Conservation (phyloP, 129 eudicot species). For the Chrysanthemum seticuspe region DNA sequence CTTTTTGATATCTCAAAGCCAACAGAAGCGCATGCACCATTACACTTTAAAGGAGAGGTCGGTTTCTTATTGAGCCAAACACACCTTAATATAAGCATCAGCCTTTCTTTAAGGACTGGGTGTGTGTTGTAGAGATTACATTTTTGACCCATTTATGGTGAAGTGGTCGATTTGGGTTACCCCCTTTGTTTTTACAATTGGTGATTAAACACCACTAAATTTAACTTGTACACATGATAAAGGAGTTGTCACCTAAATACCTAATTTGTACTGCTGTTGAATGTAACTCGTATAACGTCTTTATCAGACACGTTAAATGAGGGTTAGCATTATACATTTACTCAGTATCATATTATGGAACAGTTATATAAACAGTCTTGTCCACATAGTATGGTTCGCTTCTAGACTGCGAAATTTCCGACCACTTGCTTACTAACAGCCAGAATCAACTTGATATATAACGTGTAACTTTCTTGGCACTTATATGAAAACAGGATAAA, state of each 20-base stretch:
- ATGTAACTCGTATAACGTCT: not conserved
- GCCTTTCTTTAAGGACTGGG: not conserved
- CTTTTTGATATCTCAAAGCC: not conserved
- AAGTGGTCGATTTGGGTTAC: too few relatives aligned
- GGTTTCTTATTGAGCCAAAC: not conserved
- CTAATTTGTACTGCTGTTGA: not conserved
- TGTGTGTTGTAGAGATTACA: too few relatives aligned
- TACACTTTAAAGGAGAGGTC: too few relatives aligned
- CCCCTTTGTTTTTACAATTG: too few relatives aligned
- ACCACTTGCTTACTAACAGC: slow-evolving; percentile 1
- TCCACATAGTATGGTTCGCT: not conserved
- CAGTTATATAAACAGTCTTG: not conserved
- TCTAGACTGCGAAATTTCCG: not conserved
- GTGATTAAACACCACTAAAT: too few relatives aligned
- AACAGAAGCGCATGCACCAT: not conserved
- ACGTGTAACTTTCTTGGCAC: not conserved
- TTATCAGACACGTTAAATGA: not conserved
- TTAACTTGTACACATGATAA: too few relatives aligned
- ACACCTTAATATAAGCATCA: not conserved
- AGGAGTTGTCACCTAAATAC: not conserved
- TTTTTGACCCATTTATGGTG: too few relatives aligned
- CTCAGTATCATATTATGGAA: not conserved
- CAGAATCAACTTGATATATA: not conserved
- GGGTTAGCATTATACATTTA: not conserved
- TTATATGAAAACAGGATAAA: not conserved